Percentiles rank a stretch among this genome's conserved stretches.
phyloP scores from a whole-genome alignment of 176 grass and related monocot genomes.

The Zea mays region Zm-B73-REFERENCE-NAM-5.0 NC_050096.1:229342001-229342500 shows the following conservation, averaged over 20 bases:
- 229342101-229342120: conserved; percentile 39
- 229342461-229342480: conserved; percentile 53
- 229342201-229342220: conserved; percentile 36
- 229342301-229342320: conserved; percentile 49
- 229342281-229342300: conserved; percentile 56
- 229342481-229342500: conserved; percentile 37
- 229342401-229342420: conserved; percentile 69
- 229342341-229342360: conserved; percentile 60
- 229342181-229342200: conserved; percentile 41
- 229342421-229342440: conserved; percentile 58
- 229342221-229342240: conserved; percentile 50
- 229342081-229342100: conserved; percentile 23
- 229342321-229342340: conserved; percentile 50
- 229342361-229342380: conserved; percentile 73
- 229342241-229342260: conserved; percentile 59
- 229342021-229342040: not conserved
- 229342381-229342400: conserved; percentile 77
- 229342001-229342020: conserved; percentile 19
- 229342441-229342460: conserved; percentile 54
- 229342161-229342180: conserved; percentile 71
- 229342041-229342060: not conserved
- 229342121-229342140: conserved; percentile 22
- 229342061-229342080: conserved; percentile 28
- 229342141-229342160: conserved; percentile 50
- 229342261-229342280: conserved; percentile 80